Evolutionary conservation across 2,329 filamentous ascomycete species (phyloP), one percentile per base, ranked within the genome.

Genomic region (Colletotrichum tropicale): DNA sequence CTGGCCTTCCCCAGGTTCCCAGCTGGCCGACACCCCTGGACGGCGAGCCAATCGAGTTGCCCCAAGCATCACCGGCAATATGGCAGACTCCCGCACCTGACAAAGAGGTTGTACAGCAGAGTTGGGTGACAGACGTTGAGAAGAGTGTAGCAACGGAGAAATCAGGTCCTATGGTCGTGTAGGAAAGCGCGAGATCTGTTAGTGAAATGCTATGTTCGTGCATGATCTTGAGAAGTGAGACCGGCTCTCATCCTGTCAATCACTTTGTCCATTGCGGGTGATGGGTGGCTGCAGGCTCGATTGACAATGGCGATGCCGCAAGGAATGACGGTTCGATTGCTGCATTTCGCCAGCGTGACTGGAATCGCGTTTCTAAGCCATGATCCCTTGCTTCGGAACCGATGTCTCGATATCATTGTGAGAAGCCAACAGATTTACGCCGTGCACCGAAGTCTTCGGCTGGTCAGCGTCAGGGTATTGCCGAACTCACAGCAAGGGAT

Each of bases 201-300:
- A 69, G 34, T 30, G 24, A 32, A 12, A 38, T 65, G 72, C 36
- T 55, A 66, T 66, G 18, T 30, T 62, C 15, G 69, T 76, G 75
- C 73, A 77, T 76, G 69, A 77, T 76, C 69, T 77, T 71, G 65
- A 5, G 34, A 68, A 71, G 67, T 71, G 65, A 75, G 48, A 69
- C 71, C 30, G 30, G 16, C 12, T 26, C 36, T 58, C 32, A 18
- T 38, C 36, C 43, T 32, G 26, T 36, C 43, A 65, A 24, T 67
- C 30, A 21, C 18, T 18, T 28, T 24, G 36, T 4, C 26, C 15
- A 48, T 56, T 30, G 38, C 65, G 16, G 65, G 16, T 12, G 15
- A 16, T 69, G 36, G 30, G 24, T 66, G 38, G 62, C 18, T 66
- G 64, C 52, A 67, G 21, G 30, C n/a, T n/a, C 26, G 26, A 24